These are phyloP conservation scores for Sugiyamaella lignohabitans DNA, from an alignment of 805 yeast species.

Conservation along the genomic window DNA sequence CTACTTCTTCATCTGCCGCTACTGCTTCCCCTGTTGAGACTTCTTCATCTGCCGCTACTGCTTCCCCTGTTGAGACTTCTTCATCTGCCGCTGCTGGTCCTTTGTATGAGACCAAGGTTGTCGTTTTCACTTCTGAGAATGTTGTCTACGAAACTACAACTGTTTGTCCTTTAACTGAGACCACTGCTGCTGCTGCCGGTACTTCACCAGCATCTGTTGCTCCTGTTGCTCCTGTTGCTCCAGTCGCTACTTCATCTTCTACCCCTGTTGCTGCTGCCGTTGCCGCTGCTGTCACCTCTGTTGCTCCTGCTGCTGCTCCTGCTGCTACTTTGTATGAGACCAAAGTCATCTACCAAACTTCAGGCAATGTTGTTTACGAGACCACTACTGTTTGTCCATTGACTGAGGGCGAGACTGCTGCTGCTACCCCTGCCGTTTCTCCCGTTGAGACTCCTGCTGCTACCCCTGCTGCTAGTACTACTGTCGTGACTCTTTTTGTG, in stretches of 20 bases:
- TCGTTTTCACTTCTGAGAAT: slow-evolving; percentile 7
- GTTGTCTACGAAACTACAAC: slow-evolving; percentile 13
- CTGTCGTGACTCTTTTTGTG: slow-evolving; percentile 1
- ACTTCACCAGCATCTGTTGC: background rate
- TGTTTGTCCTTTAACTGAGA: slow-evolving; percentile 16
- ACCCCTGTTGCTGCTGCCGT: slow-evolving; percentile 6
- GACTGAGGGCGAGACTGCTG: slow-evolving; percentile 5
- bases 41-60: background rate
- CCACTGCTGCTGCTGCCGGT: background rate
- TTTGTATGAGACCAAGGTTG: slow-evolving; percentile 10
- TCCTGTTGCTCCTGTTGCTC: background rate
- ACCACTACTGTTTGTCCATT: slow-evolving; percentile 18
- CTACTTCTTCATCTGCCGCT: too few relatives aligned
- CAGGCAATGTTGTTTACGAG: background rate
- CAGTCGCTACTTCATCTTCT: background rate
- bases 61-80: background rate
- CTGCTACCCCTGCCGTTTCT: slow-evolving; percentile 1
- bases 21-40: background rate
- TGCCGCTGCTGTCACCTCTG: slow-evolving; percentile 8
- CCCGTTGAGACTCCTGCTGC: slow-evolving; percentile 4
- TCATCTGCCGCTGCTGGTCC: background rate
- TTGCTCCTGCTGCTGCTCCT: background rate
- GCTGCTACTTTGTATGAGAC: slow-evolving; percentile 7
- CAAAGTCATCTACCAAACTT: slow-evolving; percentile 9
- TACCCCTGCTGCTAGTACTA: background rate